Evolutionary conservation across 2,329 filamentous ascomycete species (phyloP).

Genomic region (Harringtonia lauricola): DNA sequence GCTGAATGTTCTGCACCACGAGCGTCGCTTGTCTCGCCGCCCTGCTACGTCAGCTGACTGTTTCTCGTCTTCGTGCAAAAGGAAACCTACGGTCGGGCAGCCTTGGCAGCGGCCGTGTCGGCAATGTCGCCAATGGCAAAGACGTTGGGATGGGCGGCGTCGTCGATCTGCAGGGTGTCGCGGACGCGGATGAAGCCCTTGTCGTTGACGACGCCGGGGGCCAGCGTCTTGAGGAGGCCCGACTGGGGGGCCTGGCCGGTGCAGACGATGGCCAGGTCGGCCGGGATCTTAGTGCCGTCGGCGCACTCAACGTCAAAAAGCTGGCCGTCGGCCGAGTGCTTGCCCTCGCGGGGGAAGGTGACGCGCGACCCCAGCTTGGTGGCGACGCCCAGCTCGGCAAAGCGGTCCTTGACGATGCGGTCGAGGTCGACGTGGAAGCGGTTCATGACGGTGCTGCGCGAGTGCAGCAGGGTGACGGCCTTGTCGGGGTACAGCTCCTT

Average conservation of each 20-base stretch:
- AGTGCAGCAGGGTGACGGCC: conserved; percentile 45
- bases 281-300: conserved; percentile 2
- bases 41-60: too few species aligned
- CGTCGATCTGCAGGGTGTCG: conserved; percentile 8
- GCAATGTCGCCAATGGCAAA: conserved; percentile 57
- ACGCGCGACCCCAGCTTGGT: not conserved
- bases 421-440: conserved; percentile 7
- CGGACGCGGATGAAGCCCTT: conserved; percentile 7
- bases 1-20: conserved; percentile 8
- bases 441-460: conserved; percentile 32
- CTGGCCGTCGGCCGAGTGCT: conserved; percentile 4
- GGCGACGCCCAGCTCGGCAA: conserved; percentile 6
- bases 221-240: conserved; percentile 3
- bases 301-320: conserved; percentile 3
- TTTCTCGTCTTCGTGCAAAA: too few species aligned
- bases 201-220: conserved; percentile 2
- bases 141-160: conserved; percentile 26
- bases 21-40: conserved; percentile 6
- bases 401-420: conserved; percentile 6
- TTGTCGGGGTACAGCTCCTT: conserved; percentile 41
- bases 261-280: conserved; percentile 6
- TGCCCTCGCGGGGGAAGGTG: not conserved
- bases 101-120: conserved; percentile 32
- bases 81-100: conserved; percentile 6
- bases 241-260: conserved; percentile 8